Percentiles rank a stretch among this genome's conserved stretches.
phyloP scores from a whole-genome alignment of 768 basidiomycete genomes.

The Tulasnella sp. region DNA sequence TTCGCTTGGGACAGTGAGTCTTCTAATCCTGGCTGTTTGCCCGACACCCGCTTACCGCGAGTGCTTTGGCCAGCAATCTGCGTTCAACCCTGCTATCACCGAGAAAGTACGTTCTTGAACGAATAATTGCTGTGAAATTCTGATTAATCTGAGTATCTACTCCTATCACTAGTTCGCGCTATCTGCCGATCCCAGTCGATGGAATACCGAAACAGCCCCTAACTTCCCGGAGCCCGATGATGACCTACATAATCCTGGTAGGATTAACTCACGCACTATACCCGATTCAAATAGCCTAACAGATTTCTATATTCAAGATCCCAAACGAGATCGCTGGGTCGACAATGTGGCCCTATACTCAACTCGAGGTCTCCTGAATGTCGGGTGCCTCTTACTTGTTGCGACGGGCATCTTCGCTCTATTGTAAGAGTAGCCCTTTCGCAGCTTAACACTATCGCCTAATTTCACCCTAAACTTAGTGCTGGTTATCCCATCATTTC shows the following conservation, averaged over 20 bases:
- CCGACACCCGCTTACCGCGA: background rate
- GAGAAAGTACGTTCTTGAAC: background rate
- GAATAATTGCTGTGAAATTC: background rate
- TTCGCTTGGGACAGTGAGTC: background rate
- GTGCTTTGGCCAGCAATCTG: background rate
- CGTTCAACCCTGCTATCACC: background rate
- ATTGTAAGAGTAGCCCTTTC: background rate
- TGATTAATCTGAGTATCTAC: background rate
- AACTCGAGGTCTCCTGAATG: slow-evolving; percentile 7
- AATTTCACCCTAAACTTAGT: slow-evolving; percentile 14
- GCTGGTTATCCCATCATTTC: slow-evolving; percentile 42
- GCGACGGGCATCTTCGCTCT: slow-evolving; percentile 11
- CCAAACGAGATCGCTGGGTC: slow-evolving; percentile 20
- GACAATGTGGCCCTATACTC: slow-evolving; percentile 12
- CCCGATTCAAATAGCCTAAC: background rate
- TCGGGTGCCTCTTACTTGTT: slow-evolving; percentile 15
- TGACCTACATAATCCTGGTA: slow-evolving; percentile 27
- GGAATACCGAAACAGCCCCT: slow-evolving; percentile 13
- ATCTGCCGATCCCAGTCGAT: slow-evolving; percentile 17
- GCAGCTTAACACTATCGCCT: background rate
- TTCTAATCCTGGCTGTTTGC: background rate
- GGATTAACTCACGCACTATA: too few relatives aligned
- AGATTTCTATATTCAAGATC: background rate
- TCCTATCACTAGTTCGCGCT: slow-evolving; percentile 14
- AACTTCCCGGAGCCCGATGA: slow-evolving; percentile 23